Base-by-base conservation (phyloP, 2,329 filamentous ascomycete species). In the Sporothrix inflata region DNA sequence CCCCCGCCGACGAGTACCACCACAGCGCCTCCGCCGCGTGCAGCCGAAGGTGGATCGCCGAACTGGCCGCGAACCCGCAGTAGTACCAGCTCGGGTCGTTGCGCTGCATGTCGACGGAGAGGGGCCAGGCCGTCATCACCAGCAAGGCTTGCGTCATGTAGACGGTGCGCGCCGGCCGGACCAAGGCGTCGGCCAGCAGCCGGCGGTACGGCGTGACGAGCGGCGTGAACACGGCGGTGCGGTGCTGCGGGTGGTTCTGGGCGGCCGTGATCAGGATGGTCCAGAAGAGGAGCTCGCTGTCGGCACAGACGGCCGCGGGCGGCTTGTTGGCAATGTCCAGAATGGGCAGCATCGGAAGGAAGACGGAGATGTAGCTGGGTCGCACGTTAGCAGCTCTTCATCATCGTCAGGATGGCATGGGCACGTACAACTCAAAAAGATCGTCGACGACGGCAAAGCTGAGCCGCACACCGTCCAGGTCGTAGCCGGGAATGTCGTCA, bases 51-150 rank as follows among this genome's bases (percentile, higher is more conserved):
- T 57, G 40, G 8, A 70, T n/a, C 19, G 71, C 71, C 16, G 67
- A 60, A 16, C 66, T 57, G 4, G 69, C 67, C 4, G 71, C 71
- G 9, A 66, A 24, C 11, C 67, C 49, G 67, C 71, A 72, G 60
- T 72, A 72, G 57, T 72, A 42, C 71, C 71, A 72, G 57, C 67
- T 70, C 6, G 71, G 71, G 21, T 72, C 71, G 27, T 70, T 68
- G 6, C 40, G 49, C 67, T 69, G 71, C 45, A n/a, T 40, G n/a
- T 57, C 47, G 11, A 72, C 67, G 1, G 67, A 40, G 4, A 67
- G 42, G 19, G 71, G 71, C 71, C 71, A 72, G 7, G 30, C 47
- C 12, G 65, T 66, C 53, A 70, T 16, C 6, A 72, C 34, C 8
- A 72, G 40, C 16, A 72, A 47, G 1, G 68, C 71, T 53, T 73